Evolutionary conservation across 176 grass and related monocot species (phyloP), one percentile per base, ranked within the genome.

Genomic region (Oryza glumipatula): DNA sequence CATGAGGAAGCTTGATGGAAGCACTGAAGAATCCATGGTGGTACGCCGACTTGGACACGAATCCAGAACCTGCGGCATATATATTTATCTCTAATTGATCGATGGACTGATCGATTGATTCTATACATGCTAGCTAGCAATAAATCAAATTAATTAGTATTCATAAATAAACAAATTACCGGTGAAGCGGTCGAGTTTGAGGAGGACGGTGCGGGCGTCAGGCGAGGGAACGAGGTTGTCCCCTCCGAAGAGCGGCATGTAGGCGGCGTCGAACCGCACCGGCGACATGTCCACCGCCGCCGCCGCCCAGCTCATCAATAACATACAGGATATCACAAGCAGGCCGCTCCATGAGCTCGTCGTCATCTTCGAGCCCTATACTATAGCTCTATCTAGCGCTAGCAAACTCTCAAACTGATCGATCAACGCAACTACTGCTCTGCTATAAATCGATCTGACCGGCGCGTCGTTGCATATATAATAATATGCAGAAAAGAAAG

Each of bases 11-110:
- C 80, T 97, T 90, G 86, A 97, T 92, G 58, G 91, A 90, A 33
- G 94, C 94, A 30, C 94, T 89, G 83, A 97, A 97, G 89, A 90
- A 92, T 11, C 94, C 94, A 75, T 97, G 88, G 82, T 70, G 80
- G 88, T 97, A 97, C 19, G 82, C 75, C 80, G 80, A 45, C 80
- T 82, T 90, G 14, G 92, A 97, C 7, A 97, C 80, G 79, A 97
- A 97, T 21, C 94, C 94, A 22, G 94, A 92, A 5, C 94, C 94
- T 97, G 83, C 39, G 28, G 28, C 28, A 28, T 28, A 41, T 41
- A 41, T 41, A 41, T 1, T 6, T 39, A 11, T 44, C 43, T 38
- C 54, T 32, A 19, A 43, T 6, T 38, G 36, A 38, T 64, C 19
- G 11, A 26, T 58, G 14, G 14, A 43, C 0, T 38, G 36, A 38